Base-by-base conservation (phyloP, 2,329 filamentous ascomycete genomes). In the Colletotrichum kahawae region DNA sequence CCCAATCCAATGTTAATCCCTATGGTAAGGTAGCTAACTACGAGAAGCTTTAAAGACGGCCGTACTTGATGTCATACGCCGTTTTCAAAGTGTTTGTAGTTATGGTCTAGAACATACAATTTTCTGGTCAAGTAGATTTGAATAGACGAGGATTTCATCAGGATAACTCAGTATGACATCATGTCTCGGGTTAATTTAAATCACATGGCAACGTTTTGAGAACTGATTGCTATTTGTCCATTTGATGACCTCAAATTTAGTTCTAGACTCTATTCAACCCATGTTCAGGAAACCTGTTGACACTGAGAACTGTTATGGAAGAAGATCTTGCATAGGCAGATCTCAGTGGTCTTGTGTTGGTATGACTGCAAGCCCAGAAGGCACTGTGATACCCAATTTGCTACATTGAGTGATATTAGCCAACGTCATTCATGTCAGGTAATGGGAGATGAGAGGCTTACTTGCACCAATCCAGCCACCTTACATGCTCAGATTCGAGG, bases 211-310 rank as follows among this genome's bases (percentile, higher is more conserved):
- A 43, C 12, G 9, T n/a, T 3, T n/a, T 0, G 10, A 43, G 18
- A n/a, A 43, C 1, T 0, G 5, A 43, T 0, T 43, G 38, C 38
- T 43, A 12, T 43, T 1, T 18, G 0, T 43, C 9, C 0, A 43
- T 43, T 5, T 43, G 6, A 0, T n/a, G 10, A 2, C n/a, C 4
- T 0, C 5, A 43, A 43, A 43, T 3, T 2, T 43, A 43, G 9
- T n/a, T n/a, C 5, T 43, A 43, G 18, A 43, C 18, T n/a, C 2
- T 2, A 6, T n/a, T n/a, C 0, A 12, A n/a, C 5, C 10, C 9
- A n/a, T n/a, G 5, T 43, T 43, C 38, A n/a, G n/a, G 5, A 6
- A 12, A 6, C n/a, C 9, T 43, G 38, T 18, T n/a, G 38, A 18
- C 9, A 43, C 2, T 6, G 9, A 18, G 38, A 6, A 1, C 38